These are phyloP conservation scores for Leccinum boreale DNA, from an alignment of 768 basidiomycete species.

Conservation along the genomic window DNA sequence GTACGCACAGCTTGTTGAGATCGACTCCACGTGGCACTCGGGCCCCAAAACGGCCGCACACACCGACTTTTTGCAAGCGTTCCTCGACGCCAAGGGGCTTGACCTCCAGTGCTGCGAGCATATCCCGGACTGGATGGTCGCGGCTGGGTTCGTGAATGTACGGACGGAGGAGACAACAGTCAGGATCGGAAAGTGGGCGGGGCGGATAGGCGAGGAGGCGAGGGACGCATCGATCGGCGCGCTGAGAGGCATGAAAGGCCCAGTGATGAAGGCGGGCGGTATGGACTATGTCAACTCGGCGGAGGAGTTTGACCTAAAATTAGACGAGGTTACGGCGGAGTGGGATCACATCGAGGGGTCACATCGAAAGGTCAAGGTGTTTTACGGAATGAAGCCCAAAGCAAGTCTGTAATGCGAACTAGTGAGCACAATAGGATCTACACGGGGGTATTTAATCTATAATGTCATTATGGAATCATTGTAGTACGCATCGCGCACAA, in stretches of 20 bases:
- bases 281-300: slow-evolving; percentile 16
- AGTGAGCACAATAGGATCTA: not conserved
- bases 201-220: slow-evolving; percentile 14
- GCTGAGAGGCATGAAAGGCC: slow-evolving; percentile 19
- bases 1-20: slow-evolving; percentile 30
- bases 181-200: slow-evolving; percentile 20
- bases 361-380: slow-evolving; percentile 2
- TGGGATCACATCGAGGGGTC: slow-evolving; percentile 17
- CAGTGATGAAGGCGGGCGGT: slow-evolving; percentile 22
- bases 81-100: slow-evolving; percentile 10
- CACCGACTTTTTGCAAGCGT: slow-evolving; percentile 5
- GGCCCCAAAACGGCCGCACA: slow-evolving; percentile 8
- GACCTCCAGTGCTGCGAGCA: slow-evolving; percentile 12
- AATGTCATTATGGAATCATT: not conserved
- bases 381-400: slow-evolving; percentile 8
- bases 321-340: slow-evolving; percentile 20
- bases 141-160: slow-evolving; percentile 5
- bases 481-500: not conserved
- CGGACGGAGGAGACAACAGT: slow-evolving; percentile 7
- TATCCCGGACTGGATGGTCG: slow-evolving; percentile 6
- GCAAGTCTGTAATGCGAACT: not conserved
- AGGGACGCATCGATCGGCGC: slow-evolving; percentile 19
- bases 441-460: not conserved
- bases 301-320: slow-evolving; percentile 17
- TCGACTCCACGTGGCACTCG: slow-evolving; percentile 14